phyloP scores from a whole-genome alignment of 1,139 yeast species.

The Kodamaea sp. region DNA sequence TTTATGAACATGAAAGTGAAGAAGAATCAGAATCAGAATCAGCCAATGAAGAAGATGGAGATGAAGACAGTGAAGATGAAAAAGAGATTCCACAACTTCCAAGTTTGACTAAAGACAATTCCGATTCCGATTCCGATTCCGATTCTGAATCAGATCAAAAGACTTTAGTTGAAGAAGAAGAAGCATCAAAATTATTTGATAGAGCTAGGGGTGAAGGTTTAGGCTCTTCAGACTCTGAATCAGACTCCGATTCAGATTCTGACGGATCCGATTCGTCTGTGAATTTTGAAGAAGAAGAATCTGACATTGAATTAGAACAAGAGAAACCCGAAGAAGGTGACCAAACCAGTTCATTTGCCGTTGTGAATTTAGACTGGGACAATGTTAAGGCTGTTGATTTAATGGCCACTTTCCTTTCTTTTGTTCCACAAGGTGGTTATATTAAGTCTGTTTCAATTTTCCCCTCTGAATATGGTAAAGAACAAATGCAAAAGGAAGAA shows the following conservation, averaged over 20 bases:
- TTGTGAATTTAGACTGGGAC: constrained; percentile 97
- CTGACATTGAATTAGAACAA: constrained; percentile 55
- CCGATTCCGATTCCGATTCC: constrained; percentile 11
- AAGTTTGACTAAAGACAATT: constrained; percentile 8
- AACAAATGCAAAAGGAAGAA: constrained; percentile 87
- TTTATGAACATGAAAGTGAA: constrained; percentile 51
- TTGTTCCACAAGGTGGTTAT: constrained; percentile 73
- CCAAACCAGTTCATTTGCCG: constrained; percentile 79
- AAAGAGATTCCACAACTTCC: constrained; percentile 20
- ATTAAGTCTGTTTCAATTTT: constrained; percentile 71
- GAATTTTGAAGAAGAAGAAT: constrained; percentile 37
- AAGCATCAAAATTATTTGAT: constrained; percentile 35
- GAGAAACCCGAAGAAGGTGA: constrained; percentile 78
- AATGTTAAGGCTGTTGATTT: constrained; percentile 80
- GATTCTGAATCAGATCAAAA: constrained; percentile 10
- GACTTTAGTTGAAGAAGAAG: constrained; percentile 20
- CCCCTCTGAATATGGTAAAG: constrained; percentile 93
- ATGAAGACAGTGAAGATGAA: constrained; percentile 19
- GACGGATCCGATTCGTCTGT: constrained; percentile 27
- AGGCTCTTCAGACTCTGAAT: constrained; percentile 23
- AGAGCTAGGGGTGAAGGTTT: constrained; percentile 69
- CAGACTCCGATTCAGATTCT: constrained; percentile 28
- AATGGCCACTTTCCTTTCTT: constrained; percentile 85
- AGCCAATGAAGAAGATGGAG: constrained; percentile 19
- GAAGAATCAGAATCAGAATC: constrained; percentile 17